Percentiles rank a stretch among this genome's conserved stretches.
Conservation (phyloP, 805 yeast species). For the Saccharomyces paradoxus region DNA sequence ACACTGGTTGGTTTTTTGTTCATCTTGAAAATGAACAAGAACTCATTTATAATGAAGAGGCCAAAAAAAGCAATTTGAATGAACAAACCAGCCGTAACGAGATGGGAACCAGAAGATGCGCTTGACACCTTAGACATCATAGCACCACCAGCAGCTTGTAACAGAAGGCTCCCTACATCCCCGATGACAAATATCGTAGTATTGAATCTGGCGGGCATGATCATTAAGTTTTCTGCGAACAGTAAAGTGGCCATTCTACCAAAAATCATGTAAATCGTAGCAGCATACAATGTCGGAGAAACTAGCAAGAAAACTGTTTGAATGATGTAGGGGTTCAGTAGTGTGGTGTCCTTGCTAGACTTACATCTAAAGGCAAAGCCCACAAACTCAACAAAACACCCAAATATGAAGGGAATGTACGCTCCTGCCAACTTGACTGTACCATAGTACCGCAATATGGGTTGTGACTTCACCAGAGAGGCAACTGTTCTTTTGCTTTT, state of each 20-base stretch:
- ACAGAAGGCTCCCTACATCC: slow-evolving; percentile 25
- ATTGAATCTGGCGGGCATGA: slow-evolving; percentile 18
- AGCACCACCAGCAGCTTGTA: slow-evolving; percentile 32
- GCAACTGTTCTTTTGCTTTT: not conserved
- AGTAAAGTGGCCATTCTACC: slow-evolving; percentile 20
- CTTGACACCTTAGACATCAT: slow-evolving; percentile 11
- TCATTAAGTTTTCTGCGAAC: slow-evolving; percentile 13
- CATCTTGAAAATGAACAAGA: slow-evolving; percentile 9
- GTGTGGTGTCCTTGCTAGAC: slow-evolving; percentile 8
- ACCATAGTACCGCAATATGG: not conserved
- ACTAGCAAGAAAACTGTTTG: slow-evolving; percentile 24
- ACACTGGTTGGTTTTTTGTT: slow-evolving; percentile 1
- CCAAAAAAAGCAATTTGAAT: slow-evolving; percentile 29
- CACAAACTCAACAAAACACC: slow-evolving; percentile 19
- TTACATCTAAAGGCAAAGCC: slow-evolving; percentile 24
- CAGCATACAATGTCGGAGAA: slow-evolving; percentile 30
- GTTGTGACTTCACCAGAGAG: slow-evolving; percentile 1
- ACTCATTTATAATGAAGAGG: slow-evolving; percentile 20
- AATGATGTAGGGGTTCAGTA: slow-evolving; percentile 16
- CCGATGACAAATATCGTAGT: slow-evolving; percentile 28
- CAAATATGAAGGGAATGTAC: slow-evolving; percentile 22
- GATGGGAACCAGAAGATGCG: slow-evolving; percentile 13
- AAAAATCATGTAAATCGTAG: slow-evolving; percentile 29
- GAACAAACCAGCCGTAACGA: slow-evolving; percentile 27
- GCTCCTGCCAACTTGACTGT: slow-evolving; percentile 5